Evolutionary conservation across 1,139 yeast genomes (phyloP), one percentile per base, ranked within the genome.

Genomic region (Schwanniomyces etchellsii): DNA sequence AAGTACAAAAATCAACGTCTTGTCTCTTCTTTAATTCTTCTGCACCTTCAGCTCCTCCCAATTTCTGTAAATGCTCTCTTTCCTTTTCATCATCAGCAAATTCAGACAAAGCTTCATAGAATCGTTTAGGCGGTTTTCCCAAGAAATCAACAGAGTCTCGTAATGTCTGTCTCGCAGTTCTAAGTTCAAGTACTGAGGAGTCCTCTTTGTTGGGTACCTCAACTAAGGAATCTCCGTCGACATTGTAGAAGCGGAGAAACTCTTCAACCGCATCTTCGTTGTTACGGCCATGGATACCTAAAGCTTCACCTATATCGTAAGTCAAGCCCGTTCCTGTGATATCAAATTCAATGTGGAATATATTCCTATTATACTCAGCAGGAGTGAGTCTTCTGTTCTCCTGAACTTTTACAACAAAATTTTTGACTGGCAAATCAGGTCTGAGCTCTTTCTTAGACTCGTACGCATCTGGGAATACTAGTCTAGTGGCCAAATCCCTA

Each of bases 301-400:
- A 74, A 5, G 97, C 96, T 65, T 91, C 98, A 55, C 98, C 98
- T 52, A 91, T 84, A 40, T 80, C 93, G 54, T 91, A 91, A 32
- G 77, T 85, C 54, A 91, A 70, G 17, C 94, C 96, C 26, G 97
- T 88, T 31, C 95, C 95, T 30, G 89, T 62, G 47, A 80, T 74
- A 55, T 91, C 98, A 46, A 91, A 85, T 61, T 91, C 97, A 47
- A 91, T 82, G 55, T 91, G 96, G 88, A 91, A 91, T 51, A 91
- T 89, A 59, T 91, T 84, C 65, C 98, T 84, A 38, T 85, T 85
- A 57, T 91, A 91, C 49, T 84, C 91, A 26, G 51, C 52, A 7
- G 97, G 97, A n/a, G 97, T 91, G 42, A 91, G 82, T 51, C 97
- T 77, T 60, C 78, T 81, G 66, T 88, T 89, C 51, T 84, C 94